A percentile compares a stretch with the other conserved stretches of the same genome.
Evolutionary conservation across 768 basidiomycete genomes (phyloP).

Genomic region (Auricularia auricula-judae): DNA sequence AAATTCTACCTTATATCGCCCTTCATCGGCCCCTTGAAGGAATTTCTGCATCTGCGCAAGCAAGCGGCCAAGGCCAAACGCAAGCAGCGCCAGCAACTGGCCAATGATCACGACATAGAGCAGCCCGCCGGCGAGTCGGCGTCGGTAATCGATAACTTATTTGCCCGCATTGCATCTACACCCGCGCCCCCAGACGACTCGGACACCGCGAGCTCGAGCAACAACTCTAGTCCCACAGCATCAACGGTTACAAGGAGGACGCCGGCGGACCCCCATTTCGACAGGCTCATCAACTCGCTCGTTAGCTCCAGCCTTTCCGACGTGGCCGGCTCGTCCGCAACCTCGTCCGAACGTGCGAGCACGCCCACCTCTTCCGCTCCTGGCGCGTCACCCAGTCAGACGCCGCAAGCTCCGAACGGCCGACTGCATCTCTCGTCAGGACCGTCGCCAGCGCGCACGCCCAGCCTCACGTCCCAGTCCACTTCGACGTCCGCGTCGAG

Average conservation of each 20-base stretch:
- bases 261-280: neutral
- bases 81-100: neutral
- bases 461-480: neutral
- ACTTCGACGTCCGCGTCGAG: neutral
- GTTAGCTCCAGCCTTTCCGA: neutral
- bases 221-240: neutral
- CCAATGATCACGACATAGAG: neutral
- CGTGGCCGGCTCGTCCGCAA: neutral
- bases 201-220: neutral
- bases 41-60: neutral
- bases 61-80: neutral
- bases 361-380: neutral
- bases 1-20: conserved; percentile 95
- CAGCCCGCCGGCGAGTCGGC: neutral
- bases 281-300: neutral
- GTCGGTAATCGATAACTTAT: neutral
- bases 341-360: neutral
- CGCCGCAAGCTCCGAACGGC: neutral
- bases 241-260: neutral
- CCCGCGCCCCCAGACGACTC: neutral
- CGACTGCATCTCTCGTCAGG: neutral
- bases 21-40: conserved; percentile 45
- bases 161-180: neutral
- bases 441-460: neutral
- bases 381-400: neutral